Conservation (phyloP, 2,329 filamentous ascomycete species). For the Calonectria naviculata region DNA sequence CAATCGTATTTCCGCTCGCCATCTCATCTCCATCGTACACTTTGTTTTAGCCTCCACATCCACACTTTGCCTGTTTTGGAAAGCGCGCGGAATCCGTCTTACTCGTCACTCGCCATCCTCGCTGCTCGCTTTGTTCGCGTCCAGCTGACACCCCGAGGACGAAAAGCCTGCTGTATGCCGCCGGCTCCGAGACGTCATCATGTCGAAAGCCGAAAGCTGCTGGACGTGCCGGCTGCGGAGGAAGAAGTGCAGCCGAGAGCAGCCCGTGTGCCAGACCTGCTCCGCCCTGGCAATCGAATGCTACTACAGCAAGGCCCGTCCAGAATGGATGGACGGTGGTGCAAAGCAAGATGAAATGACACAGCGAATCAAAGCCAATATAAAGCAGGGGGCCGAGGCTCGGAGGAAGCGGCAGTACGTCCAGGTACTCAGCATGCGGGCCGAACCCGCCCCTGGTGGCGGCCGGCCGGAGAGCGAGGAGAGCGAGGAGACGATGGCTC, state of each 20-base stretch:
- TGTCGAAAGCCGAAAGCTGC: constrained; percentile 5
- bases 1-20: too few relatives aligned
- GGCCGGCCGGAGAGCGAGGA: not conserved
- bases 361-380: constrained; percentile 34
- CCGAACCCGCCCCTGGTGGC: not conserved
- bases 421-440: not conserved
- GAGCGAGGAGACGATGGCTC: not conserved
- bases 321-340: constrained; percentile 59
- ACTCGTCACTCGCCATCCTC: too few relatives aligned
- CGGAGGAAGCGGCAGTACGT: constrained; percentile 44
- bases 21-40: too few relatives aligned
- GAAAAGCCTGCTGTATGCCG: not conserved
- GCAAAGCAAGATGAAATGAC: constrained; percentile 36
- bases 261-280: constrained; percentile 44
- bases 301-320: constrained; percentile 55
- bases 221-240: constrained; percentile 27
- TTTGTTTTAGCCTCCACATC: too few relatives aligned
- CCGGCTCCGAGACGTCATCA: not conserved
- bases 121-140: too few relatives aligned
- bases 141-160: too few relatives aligned
- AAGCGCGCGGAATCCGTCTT: not conserved
- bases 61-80: not conserved
- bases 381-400: constrained; percentile 36
- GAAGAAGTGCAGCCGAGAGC: constrained; percentile 24
- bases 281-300: constrained; percentile 59